These are phyloP conservation scores for Micractinium sp. DNA, from an alignment of 139 green algal genomes.

Conservation along the genomic window DNA sequence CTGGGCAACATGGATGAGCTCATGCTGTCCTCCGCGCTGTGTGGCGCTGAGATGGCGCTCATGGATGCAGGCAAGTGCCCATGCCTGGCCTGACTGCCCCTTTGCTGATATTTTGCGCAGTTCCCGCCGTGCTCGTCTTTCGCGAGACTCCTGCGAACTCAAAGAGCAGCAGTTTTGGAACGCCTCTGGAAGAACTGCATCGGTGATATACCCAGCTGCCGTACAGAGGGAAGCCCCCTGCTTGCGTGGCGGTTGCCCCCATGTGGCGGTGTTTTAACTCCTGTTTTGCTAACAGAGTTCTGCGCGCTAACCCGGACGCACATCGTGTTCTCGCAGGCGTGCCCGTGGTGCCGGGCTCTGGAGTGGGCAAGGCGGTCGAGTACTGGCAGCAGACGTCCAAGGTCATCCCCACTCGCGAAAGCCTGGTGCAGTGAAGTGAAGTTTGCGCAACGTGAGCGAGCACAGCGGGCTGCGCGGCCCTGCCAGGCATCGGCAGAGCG, in stretches of 20 bases:
- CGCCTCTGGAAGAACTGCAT: no score
- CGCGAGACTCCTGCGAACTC: no score
- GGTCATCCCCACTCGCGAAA: slow-evolving; percentile 81
- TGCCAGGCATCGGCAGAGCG: no score
- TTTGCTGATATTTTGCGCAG: neutral
- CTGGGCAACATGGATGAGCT: slow-evolving; percentile 99
- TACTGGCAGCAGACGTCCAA: slow-evolving; percentile 80
- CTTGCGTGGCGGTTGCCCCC: neutral
- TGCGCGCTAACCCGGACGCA: neutral
- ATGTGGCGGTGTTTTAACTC: neutral
- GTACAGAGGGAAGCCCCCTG: no score
- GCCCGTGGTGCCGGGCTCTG: slow-evolving; percentile 77
- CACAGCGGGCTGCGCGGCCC: no score
- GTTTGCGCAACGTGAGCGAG: no score
- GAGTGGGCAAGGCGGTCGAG: slow-evolving; percentile 76
- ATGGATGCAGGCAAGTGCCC: slow-evolving; percentile 63
- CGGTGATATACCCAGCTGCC: no score
- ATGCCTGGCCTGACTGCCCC: no score
- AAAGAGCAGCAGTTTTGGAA: no score
- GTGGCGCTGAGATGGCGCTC: slow-evolving; percentile 94
- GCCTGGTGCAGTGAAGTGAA: slow-evolving; percentile 24
- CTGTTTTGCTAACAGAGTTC: neutral
- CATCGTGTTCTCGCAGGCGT: slow-evolving; percentile 36
- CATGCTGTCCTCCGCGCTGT: slow-evolving; percentile 86
- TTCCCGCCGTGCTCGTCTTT: neutral